Evolutionary conservation across 2,329 filamentous ascomycete genomes (phyloP).

Genomic region (Fusarium albosuccineum): DNA sequence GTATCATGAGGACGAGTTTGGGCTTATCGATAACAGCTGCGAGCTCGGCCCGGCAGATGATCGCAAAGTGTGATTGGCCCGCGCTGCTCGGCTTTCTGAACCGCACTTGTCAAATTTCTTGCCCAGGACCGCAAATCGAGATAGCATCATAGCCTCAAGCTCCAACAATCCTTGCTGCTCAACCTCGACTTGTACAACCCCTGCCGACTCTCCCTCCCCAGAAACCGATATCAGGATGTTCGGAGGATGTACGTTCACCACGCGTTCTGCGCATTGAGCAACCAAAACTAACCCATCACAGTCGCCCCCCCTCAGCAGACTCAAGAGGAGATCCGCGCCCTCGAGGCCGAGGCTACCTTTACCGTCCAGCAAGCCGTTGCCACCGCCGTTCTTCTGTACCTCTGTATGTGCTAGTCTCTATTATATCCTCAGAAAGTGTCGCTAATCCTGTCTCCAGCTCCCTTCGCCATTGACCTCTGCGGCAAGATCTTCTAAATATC

Average conservation of each 20-base stretch:
- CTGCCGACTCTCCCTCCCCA: conserved; percentile 7
- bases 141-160: conserved; percentile 44
- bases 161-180: conserved; percentile 20
- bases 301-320: conserved; percentile 78
- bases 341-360: conserved; percentile 75
- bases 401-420: too few relatives aligned
- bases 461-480: conserved; percentile 69
- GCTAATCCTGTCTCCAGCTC: conserved; percentile 57
- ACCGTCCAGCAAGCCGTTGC: conserved; percentile 77
- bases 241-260: conserved; percentile 67
- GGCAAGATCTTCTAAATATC: conserved; percentile 58
- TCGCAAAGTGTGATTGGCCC: conserved; percentile 23
- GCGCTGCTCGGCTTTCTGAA: conserved; percentile 18
- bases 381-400: conserved; percentile 77
- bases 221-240: conserved; percentile 64
- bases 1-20: too few relatives aligned
- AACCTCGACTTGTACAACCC: not conserved
- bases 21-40: conserved; percentile 54
- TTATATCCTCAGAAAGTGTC: too few relatives aligned
- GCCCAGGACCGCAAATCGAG: conserved; percentile 31
- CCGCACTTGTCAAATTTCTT: conserved; percentile 42
- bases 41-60: conserved; percentile 7
- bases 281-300: conserved; percentile 50
- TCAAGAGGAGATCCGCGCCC: conserved; percentile 76
- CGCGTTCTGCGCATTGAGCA: not conserved